Base-by-base conservation (phyloP, 169 alveolate genomes). In the Cryptosporidium sp. region DNA sequence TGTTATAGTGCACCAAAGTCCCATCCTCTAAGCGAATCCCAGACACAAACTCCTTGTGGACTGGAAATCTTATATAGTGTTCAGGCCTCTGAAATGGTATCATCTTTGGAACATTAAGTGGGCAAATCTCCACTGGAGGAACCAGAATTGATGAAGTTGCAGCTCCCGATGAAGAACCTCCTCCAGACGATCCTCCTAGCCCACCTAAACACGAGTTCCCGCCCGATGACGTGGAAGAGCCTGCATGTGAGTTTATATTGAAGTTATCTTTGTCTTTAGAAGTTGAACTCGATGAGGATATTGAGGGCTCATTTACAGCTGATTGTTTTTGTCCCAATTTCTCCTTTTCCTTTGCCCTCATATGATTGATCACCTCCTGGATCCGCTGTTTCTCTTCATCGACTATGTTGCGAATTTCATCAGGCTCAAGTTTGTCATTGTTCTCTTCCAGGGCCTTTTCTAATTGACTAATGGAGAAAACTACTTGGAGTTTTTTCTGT, bases 1-100 rank as follows among this genome's bases (percentile, higher is more conserved):
- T 61, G 86, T 93, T 94, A 65, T 95, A 95, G 69, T 95, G 97
- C 18, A 93, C 89, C 41, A 92, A 85, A 2, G 93, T 71, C 33
- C 93, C 92, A 48, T 95, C 96, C 43, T 91, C 91, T 50, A 95
- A 51, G 43, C 91, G 86, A 21, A 95, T 85, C n/a, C 97, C 97
- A 21, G 93, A 84, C 18, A 94, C 96, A 84, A 93, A 92, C 62
- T 93, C 93, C 73, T 95, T 92, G 68, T 94, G 91, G 69, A 93
- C 95, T 62, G 94, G 94, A 80, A 91, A 95, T 52, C 96, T 91
- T 62, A 95, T 95, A 80, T 95, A 95, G 62, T 92, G 94, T 1
- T 92, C 74, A 37, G 96, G 96, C 43, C 93, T 91, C 35, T 39
- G 61, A 65, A 80, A 80, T 12, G 55, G 50, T 18, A 39, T 61